phyloP scores from a whole-genome alignment of 371 early-diverging fungal genomes.

The Saksenaea vasiformis region DNA sequence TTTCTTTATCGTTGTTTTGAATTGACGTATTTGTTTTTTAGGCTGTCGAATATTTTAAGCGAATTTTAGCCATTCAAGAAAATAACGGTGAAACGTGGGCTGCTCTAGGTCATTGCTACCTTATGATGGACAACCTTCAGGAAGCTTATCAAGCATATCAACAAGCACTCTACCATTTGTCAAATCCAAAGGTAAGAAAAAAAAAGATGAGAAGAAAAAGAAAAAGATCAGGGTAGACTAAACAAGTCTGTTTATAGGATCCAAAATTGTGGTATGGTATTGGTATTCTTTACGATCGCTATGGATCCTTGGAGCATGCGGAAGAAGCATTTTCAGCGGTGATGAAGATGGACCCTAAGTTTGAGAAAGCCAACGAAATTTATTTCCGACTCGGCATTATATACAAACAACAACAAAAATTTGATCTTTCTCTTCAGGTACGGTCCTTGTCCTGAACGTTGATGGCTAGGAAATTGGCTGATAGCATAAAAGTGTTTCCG shows the following conservation, averaged over 20 bases:
- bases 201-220: not conserved
- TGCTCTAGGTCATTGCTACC: slow-evolving; percentile 89
- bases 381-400: slow-evolving; percentile 95
- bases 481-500: slow-evolving; percentile 71
- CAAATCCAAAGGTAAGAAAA: slow-evolving; percentile 67
- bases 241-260: slow-evolving; percentile 52
- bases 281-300: slow-evolving; percentile 94
- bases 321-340: slow-evolving; percentile 94
- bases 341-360: slow-evolving; percentile 80
- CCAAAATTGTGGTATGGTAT: slow-evolving; percentile 98
- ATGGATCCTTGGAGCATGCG: slow-evolving; percentile 91
- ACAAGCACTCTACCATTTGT: slow-evolving; percentile 87
- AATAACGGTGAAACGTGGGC: slow-evolving; percentile 93
- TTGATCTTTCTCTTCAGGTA: slow-evolving; percentile 78
- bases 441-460: not conserved
- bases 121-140: slow-evolving; percentile 92
- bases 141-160: slow-evolving; percentile 94
- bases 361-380: slow-evolving; percentile 93
- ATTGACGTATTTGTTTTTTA: slow-evolving; percentile 18
- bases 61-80: slow-evolving; percentile 78
- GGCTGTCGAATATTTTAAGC: slow-evolving; percentile 90
- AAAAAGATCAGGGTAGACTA: not conserved
- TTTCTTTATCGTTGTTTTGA: slow-evolving; percentile 9
- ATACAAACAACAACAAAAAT: slow-evolving; percentile 92
- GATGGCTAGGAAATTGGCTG: not conserved